Evolutionary conservation across 768 basidiomycete species (phyloP), one percentile per base, ranked within the genome.

Genomic region (Tylopilus rubrobrunneus): DNA sequence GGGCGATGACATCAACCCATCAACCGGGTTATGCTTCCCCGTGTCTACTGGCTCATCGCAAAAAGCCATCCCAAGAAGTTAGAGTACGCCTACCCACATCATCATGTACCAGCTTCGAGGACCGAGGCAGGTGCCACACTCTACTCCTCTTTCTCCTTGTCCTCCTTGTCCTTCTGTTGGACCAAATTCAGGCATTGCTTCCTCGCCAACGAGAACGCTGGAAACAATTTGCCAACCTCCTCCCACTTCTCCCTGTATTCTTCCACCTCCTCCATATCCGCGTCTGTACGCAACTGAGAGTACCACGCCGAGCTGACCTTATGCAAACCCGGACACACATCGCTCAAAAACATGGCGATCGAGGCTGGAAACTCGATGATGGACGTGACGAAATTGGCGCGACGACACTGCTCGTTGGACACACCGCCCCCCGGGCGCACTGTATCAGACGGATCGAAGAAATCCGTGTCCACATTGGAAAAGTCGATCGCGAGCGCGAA

Each of bases 321-420:
- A 29, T 63, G 42, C 19, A 9, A 10, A 25, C 46, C 45, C 31
- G 66, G 68, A 49, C 59, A 59, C 15, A 68, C 44, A 7, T 63
- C 61, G n/a, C 63, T 63, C 52, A 68, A 41, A 31, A 70, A 70
- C 49, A 61, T 62, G 9, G 66, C 64, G 1, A 70, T 34, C 27
- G 55, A 28, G 42, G 49, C 11, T 8, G 66, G 66, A 45, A 36
- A 21, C 19, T 25, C 3, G 50, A 70, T 66, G 11, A 17, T 7
- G 9, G 68, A 68, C 23, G 58, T 58, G 36, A 60, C 55, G n/a
- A 66, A 67, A 12, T 62, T 53, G 7, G 55, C 61, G 3, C 8
- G 8, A 1, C 19, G 7, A 14, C 63, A 65, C 11, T 1, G 21
- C 17, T 37, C n/a, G 44, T 61, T 59, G 17, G 36, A 29, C 10